Evolutionary conservation across 148 eudicot species (phyloP).

Genomic region (Polygonum maritimum): DNA sequence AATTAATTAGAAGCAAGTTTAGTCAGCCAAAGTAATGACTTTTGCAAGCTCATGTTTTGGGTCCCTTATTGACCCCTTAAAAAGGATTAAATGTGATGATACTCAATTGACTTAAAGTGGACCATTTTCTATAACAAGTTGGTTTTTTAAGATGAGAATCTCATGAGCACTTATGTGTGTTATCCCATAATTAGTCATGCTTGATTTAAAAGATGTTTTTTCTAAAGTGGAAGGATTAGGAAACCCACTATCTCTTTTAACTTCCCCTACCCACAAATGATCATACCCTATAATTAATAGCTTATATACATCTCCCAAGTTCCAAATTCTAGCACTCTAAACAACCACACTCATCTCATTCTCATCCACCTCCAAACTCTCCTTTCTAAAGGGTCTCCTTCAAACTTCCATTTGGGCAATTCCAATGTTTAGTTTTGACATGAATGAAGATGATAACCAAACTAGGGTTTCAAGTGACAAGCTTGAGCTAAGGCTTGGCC

Average conservation of each 20-base stretch:
- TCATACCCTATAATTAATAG: neutral
- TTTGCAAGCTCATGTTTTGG: neutral
- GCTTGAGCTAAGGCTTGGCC: slow-evolving; percentile 48
- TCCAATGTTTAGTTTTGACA: slow-evolving; percentile 4
- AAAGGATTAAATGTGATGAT: neutral
- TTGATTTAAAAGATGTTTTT: slow-evolving; percentile 8
- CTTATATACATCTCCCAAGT: slow-evolving; percentile 5
- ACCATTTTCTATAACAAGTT: slow-evolving; percentile 4
- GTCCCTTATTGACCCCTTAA: neutral
- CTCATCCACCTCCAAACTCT: neutral
- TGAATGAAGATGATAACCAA: slow-evolving; percentile 11
- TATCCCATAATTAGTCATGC: slow-evolving; percentile 10
- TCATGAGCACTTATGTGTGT: slow-evolving; percentile 3
- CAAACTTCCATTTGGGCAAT: neutral
- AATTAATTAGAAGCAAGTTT: no score
- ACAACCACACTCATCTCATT: neutral
- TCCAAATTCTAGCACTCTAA: neutral
- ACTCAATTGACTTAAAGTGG: neutral
- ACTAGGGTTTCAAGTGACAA: slow-evolving; percentile 26
- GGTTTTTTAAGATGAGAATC: slow-evolving; percentile 6
- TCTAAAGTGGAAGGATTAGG: slow-evolving; percentile 8
- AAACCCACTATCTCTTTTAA: slow-evolving; percentile 4
- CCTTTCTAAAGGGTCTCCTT: neutral
- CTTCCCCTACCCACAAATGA: slow-evolving; percentile 3
- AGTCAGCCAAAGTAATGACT: neutral